Evolutionary conservation across 2,329 filamentous ascomycete species (phyloP), one percentile per base, ranked within the genome.

Genomic region (Sclerotinia borealis): DNA sequence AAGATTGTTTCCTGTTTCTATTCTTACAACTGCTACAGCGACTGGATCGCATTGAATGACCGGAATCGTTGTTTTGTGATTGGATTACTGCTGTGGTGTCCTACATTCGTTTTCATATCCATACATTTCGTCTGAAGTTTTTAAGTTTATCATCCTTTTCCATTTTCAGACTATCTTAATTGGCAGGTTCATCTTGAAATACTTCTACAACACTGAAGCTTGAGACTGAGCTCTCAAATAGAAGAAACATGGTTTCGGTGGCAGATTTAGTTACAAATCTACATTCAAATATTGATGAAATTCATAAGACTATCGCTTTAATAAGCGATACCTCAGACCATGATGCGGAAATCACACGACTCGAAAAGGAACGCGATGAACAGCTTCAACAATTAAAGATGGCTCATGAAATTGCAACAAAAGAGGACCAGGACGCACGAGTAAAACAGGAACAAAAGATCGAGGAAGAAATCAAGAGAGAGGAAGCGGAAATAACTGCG

Each of bases 261-360:
- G 65, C 64, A 27, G 68, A 70, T 41, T 58, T 73, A 39, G 68
- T 72, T 27, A 52, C 52, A 25, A 63, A 68, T n/a, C 63, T 73
- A n/a, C 72, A 71, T 52, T 50, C 56, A 8, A 73, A 72, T 50
- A 71, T 73, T 54, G 70, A 72, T 59, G 59, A 56, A 31, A 72
- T 73, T 10, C 67, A 72, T 43, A 50, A 67, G 25, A 67, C 64
- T 11, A 60, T 72, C 11, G 56, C 66, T 50, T 60, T 64, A 9
- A 65, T 72, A 11, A 68, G 67, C 8, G 68, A 70, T 31, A 68
- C 68, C 3, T 61, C 65, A 22, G 56, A 60, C 10, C 71, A 72
- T 48, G 67, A 72, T 64, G 65, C 65, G 13, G 66, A 70, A 49
- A 68, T 72, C 48, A 64, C 68, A 39, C 64, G 62, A 9, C 59